These are phyloP conservation scores for Spizellomyces punctatus DNA, from an alignment of 192 early-diverging fungal genomes.

Conservation along the genomic window DNA sequence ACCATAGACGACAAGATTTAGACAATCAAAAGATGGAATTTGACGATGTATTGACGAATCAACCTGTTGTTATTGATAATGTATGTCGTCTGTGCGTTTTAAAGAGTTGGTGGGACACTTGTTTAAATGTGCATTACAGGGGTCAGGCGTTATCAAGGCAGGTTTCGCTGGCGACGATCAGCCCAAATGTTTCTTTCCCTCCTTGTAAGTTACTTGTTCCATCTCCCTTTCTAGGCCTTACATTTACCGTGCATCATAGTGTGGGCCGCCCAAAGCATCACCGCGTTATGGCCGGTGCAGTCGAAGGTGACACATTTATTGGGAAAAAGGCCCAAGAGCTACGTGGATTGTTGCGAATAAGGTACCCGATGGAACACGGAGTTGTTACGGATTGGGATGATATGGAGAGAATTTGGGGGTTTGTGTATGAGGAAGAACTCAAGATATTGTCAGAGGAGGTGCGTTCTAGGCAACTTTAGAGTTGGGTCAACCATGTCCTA, in stretches of 20 bases:
- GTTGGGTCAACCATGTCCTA: neutral
- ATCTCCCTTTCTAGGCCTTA: neutral
- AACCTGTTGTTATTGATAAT: slow-evolving; percentile 99
- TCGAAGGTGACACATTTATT: slow-evolving; percentile 95
- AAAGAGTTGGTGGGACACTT: neutral
- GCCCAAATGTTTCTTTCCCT: slow-evolving; percentile 95
- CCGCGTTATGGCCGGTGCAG: slow-evolving; percentile 96
- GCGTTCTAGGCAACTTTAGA: slow-evolving; percentile 1
- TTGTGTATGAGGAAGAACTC: slow-evolving; percentile 96
- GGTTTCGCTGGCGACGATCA: slow-evolving; percentile 98
- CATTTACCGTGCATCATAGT: slow-evolving; percentile 33
- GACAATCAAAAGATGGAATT: slow-evolving; percentile 63
- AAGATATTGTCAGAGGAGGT: slow-evolving; percentile 95
- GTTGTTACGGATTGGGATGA: slow-evolving; percentile 98
- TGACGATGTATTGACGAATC: slow-evolving; percentile 93
- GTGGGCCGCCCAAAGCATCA: slow-evolving; percentile 97
- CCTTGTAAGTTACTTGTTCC: slow-evolving; percentile 63
- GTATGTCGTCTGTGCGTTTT: slow-evolving; percentile 56
- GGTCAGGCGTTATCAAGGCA: slow-evolving; percentile 98
- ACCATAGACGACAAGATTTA: neutral
- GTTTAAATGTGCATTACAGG: slow-evolving; percentile 58
- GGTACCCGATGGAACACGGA: slow-evolving; percentile 97
- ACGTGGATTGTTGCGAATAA: slow-evolving; percentile 90
- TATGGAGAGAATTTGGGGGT: slow-evolving; percentile 98
- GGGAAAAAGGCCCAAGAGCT: slow-evolving; percentile 95